Conservation (phyloP, 1,284 basidiomycete genomes). For the Tetrapyrgos nigripes region DNA sequence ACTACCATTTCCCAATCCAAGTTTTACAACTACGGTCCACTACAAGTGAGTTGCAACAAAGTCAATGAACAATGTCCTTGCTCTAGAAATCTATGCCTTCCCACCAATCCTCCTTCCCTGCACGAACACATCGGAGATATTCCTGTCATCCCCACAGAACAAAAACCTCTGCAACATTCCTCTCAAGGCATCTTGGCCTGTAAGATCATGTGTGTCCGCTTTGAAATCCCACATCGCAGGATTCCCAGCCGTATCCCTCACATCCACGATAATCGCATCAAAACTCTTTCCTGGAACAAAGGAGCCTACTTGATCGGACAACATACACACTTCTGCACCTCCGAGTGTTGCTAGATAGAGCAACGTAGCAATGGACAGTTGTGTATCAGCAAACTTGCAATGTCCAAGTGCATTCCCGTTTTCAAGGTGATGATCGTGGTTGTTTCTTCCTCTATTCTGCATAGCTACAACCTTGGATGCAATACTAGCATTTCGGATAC, state of each 20-base stretch:
- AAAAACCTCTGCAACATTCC: conserved; percentile 74
- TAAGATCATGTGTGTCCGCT: conserved; percentile 23
- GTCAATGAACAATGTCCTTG: too few species aligned
- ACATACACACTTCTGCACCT: conserved; percentile 85
- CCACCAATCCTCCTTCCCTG: conserved; percentile 84
- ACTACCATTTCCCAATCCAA: too few species aligned
- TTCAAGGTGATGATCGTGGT: conserved; percentile 14
- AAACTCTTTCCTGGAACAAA: conserved; percentile 87
- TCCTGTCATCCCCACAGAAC: conserved; percentile 89
- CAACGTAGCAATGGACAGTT: conserved; percentile 78
- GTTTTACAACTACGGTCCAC: too few species aligned
- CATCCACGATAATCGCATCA: conserved; percentile 82
- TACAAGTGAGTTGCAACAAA: too few species aligned
- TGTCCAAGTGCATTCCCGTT: conserved; percentile 10
- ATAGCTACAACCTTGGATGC: conserved; percentile 79
- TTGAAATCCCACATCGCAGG: conserved; percentile 66
- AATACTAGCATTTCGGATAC: conserved; percentile 83
- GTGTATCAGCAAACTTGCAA: conserved; percentile 59
- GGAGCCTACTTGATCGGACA: conserved; percentile 78
- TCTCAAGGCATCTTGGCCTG: conserved; percentile 41
- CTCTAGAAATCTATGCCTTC: too few species aligned
- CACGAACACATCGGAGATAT: conserved; percentile 87
- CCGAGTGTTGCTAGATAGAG: conserved; percentile 93
- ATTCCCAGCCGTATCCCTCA: conserved; percentile 54
- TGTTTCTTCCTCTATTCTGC: conserved; percentile 32